Percentiles rank a stretch among this genome's conserved stretches.
phyloP scores from a whole-genome alignment of 441 rosid genomes.

The Francoa sonchifolia region DNA sequence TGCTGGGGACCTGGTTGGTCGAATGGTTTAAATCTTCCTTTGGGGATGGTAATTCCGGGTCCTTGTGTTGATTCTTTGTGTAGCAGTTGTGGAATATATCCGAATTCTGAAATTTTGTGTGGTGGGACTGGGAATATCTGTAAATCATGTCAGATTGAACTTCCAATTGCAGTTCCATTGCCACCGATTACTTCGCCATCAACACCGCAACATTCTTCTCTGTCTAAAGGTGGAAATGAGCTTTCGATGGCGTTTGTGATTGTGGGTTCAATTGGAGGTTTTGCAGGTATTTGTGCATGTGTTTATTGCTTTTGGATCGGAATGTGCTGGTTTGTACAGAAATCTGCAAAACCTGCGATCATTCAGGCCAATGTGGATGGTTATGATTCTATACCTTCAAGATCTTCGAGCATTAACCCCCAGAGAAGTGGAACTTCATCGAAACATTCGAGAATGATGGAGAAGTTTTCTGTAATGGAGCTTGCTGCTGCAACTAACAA shows the following conservation, averaged over 20 bases:
- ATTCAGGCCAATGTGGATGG: slow-evolving; percentile 36
- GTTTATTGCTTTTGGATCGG: slow-evolving; percentile 68
- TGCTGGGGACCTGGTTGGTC: slow-evolving; percentile 67
- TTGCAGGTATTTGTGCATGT: slow-evolving; percentile 44
- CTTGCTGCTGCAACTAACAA: slow-evolving; percentile 60
- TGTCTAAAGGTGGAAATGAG: slow-evolving; percentile 10
- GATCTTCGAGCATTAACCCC: slow-evolving; percentile 38
- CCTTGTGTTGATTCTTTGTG: slow-evolving; percentile 48
- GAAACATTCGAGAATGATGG: slow-evolving; percentile 54
- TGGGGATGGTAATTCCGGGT: slow-evolving; percentile 49
- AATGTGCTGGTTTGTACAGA: slow-evolving; percentile 36
- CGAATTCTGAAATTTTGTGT: slow-evolving; percentile 38
- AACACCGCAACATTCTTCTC: slow-evolving; percentile 9
- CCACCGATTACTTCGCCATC: slow-evolving; percentile 12
- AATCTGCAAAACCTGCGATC: slow-evolving; percentile 55
- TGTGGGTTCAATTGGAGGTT: slow-evolving; percentile 58
- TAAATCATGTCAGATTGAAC: slow-evolving; percentile 24
- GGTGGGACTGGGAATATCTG: slow-evolving; percentile 50
- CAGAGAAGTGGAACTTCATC: slow-evolving; percentile 70
- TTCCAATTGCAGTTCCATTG: slow-evolving; percentile 34
- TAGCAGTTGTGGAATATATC: slow-evolving; percentile 36
- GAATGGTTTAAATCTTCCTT: slow-evolving; percentile 21
- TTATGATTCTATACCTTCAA: slow-evolving; percentile 20
- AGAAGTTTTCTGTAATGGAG: slow-evolving; percentile 50
- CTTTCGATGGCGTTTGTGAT: slow-evolving; percentile 42